Evolutionary conservation across 176 grass and related monocot genomes (phyloP), one percentile per base, ranked within the genome.

Genomic region (Oryza coarctata): DNA sequence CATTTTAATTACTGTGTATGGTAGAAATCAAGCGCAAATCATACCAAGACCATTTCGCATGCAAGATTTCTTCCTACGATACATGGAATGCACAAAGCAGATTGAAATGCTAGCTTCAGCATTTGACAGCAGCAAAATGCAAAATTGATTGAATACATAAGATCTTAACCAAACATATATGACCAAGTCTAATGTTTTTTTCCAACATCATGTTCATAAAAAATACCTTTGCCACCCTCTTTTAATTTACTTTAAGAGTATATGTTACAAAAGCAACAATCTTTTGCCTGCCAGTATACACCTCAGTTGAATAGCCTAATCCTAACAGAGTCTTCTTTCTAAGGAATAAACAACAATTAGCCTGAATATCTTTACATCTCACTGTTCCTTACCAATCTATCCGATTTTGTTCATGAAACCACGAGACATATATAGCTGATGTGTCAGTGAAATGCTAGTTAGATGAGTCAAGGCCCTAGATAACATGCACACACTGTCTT

Each of bases 401-500:
- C 28, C 80, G 25, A 36, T 75, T 44, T 12, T 69, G 49, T 71
- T 32, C 50, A 57, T 3, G 52, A 82, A 60, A 12, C 15, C 65
- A 45, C 20, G 25, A 2, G 63, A 20, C 28, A 63, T 29, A 39
- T 83, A 47, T 20, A 69, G 63, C 5, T 31, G 83, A 47, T 76
- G 57, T 67, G 77, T 82, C 41, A 78, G 79, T 49, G 33, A 78
- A 68, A 66, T 80, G 63, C 57, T 81, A 30, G 66, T 60, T 73
- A 77, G 65, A 81, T 82, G 73, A 82, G 34, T 60, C 76, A 58
- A 77, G 17, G 71, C 15, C 30, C 27, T 73, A 35, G 57, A 78
- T 44, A 63, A 10, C 55, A 60, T 60, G 2, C 12, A 62, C 18
- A 82, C 61, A 58, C 3, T 13, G 22, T 62, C 29, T 41, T 82